Evolutionary conservation across 768 basidiomycete species (phyloP).

Genomic region (Rhizopogon rudus): DNA sequence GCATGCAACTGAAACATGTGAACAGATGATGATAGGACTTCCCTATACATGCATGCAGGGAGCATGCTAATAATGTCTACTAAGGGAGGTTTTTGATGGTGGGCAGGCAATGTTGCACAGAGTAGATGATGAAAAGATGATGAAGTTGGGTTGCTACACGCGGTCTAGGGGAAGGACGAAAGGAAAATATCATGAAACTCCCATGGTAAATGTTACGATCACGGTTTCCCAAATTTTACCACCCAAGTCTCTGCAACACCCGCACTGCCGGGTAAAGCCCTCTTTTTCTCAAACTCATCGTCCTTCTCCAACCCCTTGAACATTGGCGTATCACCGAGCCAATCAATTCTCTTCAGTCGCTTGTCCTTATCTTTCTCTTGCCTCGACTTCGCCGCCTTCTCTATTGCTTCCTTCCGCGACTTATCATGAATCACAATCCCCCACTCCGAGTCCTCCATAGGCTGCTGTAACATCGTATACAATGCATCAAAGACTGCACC

Average conservation of each 20-base stretch:
- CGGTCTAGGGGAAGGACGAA: background rate
- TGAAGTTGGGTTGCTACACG: background rate
- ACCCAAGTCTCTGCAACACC: conserved; percentile 54
- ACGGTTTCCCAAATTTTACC: conserved; percentile 39
- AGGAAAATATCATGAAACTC: background rate
- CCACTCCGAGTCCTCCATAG: conserved; percentile 65
- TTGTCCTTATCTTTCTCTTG: conserved; percentile 31
- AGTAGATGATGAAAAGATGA: background rate
- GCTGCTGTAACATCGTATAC: conserved; percentile 43
- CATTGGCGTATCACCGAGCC: conserved; percentile 50
- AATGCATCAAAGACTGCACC: conserved; percentile 53
- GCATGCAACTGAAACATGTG: too few species aligned
- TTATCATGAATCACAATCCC: conserved; percentile 44
- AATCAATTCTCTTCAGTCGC: conserved; percentile 55
- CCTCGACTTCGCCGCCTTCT: conserved; percentile 48
- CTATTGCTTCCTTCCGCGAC: conserved; percentile 38
- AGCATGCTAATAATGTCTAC: too few species aligned
- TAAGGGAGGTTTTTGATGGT: too few species aligned
- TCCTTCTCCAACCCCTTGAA: conserved; percentile 63
- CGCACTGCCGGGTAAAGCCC: conserved; percentile 41
- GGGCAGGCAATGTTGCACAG: too few species aligned
- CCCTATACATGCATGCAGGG: too few species aligned
- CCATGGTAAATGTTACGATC: background rate
- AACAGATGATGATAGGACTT: too few species aligned
- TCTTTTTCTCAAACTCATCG: conserved; percentile 47